Percentiles rank a stretch among this genome's conserved stretches.
Evolutionary conservation across 306 rosid genomes (phyloP).

Genomic region (Canavalia gladiata): DNA sequence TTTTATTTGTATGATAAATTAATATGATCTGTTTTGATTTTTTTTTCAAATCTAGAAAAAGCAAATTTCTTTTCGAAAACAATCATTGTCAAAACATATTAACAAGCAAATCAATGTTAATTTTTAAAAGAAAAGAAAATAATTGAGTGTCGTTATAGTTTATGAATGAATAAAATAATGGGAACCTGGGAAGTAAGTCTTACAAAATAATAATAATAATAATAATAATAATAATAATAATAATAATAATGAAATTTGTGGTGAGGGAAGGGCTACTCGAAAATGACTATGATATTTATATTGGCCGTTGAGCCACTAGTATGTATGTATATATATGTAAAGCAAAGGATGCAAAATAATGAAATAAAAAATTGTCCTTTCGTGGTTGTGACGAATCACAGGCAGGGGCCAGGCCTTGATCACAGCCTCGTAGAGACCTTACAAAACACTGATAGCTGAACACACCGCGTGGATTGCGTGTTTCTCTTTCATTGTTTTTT

Average conservation of each 20-base stretch:
- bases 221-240: too few species aligned
- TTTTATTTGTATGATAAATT: neutral
- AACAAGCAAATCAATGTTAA: neutral
- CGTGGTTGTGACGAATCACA: slow-evolving; percentile 27
- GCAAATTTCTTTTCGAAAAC: neutral
- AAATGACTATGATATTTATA: slow-evolving; percentile 4
- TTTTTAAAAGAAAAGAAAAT: neutral
- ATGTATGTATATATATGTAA: too few species aligned
- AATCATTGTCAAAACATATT: neutral
- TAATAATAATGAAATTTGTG: neutral
- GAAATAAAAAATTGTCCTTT: neutral
- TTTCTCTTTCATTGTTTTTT: slow-evolving; percentile 29
- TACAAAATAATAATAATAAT: neutral
- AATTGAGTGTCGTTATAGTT: neutral
- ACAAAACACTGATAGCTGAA: slow-evolving; percentile 1
- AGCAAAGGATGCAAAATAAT: neutral
- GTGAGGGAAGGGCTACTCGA: neutral
- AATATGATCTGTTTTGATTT: neutral
- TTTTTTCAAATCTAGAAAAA: neutral
- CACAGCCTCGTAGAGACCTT: slow-evolving; percentile 9
- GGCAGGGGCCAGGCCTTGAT: slow-evolving; percentile 29
- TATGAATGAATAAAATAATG: neutral
- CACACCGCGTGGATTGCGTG: slow-evolving; percentile 50
- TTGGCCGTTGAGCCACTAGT: neutral
- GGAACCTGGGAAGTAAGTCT: neutral